phyloP scores from a whole-genome alignment of 805 yeast genomes.

The Dipodascus albidus region DNA sequence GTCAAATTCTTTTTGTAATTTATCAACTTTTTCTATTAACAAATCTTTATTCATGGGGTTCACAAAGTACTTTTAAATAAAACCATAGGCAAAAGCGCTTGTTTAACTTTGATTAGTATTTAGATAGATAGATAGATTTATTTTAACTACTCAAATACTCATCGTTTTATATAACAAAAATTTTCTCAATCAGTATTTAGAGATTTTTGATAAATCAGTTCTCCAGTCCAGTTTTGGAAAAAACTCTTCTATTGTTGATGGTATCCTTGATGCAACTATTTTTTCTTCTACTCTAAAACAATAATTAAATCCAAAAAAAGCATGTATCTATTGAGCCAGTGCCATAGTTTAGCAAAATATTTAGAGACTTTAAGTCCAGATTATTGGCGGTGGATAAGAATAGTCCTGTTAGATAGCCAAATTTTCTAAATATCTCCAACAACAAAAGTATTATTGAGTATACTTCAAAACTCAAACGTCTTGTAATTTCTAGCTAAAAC shows the following conservation, averaged over 20 bases:
- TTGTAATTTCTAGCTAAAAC: conserved; percentile 49
- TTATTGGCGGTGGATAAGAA: conserved; percentile 23
- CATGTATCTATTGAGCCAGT: conserved; percentile 55
- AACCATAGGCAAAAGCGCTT: conserved; percentile 19
- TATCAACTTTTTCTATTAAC: no score
- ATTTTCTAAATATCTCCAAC: conserved; percentile 37
- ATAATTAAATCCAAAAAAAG: conserved; percentile 44
- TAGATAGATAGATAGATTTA: no score
- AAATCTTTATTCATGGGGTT: not conserved
- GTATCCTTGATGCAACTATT: conserved; percentile 31
- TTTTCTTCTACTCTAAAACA: conserved; percentile 54
- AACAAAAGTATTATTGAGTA: conserved; percentile 31
- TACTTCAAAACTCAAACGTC: conserved; percentile 37
- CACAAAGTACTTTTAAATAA: conserved; percentile 4
- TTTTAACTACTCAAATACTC: no score
- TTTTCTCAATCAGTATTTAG: no score
- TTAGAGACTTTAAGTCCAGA: conserved; percentile 8
- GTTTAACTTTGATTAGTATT: conserved; percentile 19
- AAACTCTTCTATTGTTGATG: conserved; percentile 24
- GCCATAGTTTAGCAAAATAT: conserved; percentile 19
- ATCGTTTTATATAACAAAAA: no score
- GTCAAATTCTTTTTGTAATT: no score
- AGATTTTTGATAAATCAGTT: conserved; percentile 38
- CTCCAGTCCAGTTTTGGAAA: conserved; percentile 28
- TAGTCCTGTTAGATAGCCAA: conserved; percentile 61